Evolutionary conservation across 2,329 filamentous ascomycete species (phyloP), one percentile per base, ranked within the genome.

Genomic region (Monosporascus cannonballus): DNA sequence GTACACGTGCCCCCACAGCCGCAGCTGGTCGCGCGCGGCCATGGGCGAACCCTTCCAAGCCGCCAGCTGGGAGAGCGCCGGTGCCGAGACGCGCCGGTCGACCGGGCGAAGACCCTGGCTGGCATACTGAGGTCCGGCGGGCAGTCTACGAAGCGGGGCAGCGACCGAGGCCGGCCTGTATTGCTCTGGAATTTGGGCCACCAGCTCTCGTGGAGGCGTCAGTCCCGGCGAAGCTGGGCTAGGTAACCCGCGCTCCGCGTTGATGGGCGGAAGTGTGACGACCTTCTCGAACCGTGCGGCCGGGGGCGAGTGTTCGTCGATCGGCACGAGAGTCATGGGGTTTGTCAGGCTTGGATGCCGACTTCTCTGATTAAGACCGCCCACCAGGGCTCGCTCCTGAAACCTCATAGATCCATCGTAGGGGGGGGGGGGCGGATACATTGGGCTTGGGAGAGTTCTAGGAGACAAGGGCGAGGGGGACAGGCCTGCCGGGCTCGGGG

Each of bases 1-100:
- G 54, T 74, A 75, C 24, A 71, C 61, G 46, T 68, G 64, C 1
- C 72, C 73, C 70, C 72, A 76, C 4, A 67, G 67, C 36, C 69
- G 67, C 8, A 77, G 66, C 46, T 69, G 67, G 4, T 71, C 62
- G 25, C 66, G 69, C 11, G 67, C 57, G 9, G 53, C 49, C 14
- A 48, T 4, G 11, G 46, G 11, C 8, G 53, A 63, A 60, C 52
- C 58, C 34, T 46, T 61, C 57, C 37, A 61, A 51, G 18, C 63
- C 36, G 25, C n/a, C 2, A 38, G 50, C 8, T 38, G 52, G 7
- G 27, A 45, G 11, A 36, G 45, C 20, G 50, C 44, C n/a, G 39
- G 44, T 17, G 27, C 47, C 22, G 42, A 34, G 50, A 54, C 9
- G 27, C 42, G 7, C 54, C 48, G 5, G 51, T 3, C 14, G 22